Base-by-base conservation (phyloP, 2,329 filamentous ascomycete genomes). In the Colletotrichum musae region DNA sequence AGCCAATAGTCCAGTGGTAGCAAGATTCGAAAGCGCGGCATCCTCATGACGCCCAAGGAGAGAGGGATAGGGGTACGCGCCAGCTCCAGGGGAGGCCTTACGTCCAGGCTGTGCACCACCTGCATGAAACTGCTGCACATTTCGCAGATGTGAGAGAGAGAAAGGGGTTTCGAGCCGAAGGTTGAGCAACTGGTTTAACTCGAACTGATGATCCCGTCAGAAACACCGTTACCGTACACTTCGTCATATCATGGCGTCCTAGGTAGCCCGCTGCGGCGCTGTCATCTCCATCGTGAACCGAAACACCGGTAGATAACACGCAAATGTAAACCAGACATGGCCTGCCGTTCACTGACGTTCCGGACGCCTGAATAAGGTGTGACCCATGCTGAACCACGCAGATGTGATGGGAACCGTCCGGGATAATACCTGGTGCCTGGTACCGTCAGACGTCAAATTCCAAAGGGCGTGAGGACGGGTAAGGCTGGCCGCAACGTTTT, bases 401-500 rank as follows among this genome's bases (percentile, higher is more conserved):
- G 15, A 48, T 48, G 9, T 21, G 15, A 10, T 10, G n/a, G 45
- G 9, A 10, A 21, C 21, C 9, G 5, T 6, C 39, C 13, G 12
- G 41, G 41, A 13, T 12, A 12, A 43, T 15, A 1, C 36, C 41
- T 15, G 4, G 41, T 48, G 48, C 50, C 39, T 21, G 21, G 26
- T 61, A n/a, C 24, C 21, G 24, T 28, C 12, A 16, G 43, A 7
- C 16, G 36, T 26, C 62, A 24, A 47, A 24, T 50, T 12, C 47
- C n/a, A 50, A 24, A 50, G 10, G 48, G 47, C 26, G 21, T 26
- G 50, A 52, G 47, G 47, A 24, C 47, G 47, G 47, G 59, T 64
- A 68, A 68, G 64, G 64, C 59, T 64, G 64, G 43, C 47, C 7
- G 58, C 62, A 51, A 64, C 62, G 36, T 24, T 36, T 28, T 16